Conservation (phyloP, 768 basidiomycete species). For the Multifurca ochricompacta region DNA sequence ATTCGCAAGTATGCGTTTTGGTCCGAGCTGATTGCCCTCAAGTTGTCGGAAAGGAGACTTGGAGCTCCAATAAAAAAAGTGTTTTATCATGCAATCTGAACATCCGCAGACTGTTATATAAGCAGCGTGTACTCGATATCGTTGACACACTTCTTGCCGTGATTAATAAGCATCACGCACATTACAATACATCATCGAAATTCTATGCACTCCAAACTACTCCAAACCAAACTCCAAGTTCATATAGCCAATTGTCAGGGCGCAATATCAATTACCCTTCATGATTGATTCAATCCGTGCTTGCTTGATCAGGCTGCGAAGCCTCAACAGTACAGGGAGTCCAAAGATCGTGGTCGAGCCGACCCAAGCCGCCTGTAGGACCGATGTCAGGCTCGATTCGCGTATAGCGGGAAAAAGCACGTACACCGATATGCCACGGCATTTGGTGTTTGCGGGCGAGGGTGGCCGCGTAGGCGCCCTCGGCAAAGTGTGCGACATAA, state of each 20-base stretch:
- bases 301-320: slow-evolving; percentile 52
- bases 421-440: slow-evolving; percentile 34
- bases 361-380: slow-evolving; percentile 45
- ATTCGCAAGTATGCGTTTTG: not conserved
- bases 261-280: slow-evolving; percentile 47
- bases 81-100: slow-evolving; percentile 2
- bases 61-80: not conserved
- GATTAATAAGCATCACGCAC: no score
- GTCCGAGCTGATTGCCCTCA: not conserved
- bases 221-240: no score
- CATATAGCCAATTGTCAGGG: no score
- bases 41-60: not conserved
- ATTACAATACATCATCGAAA: no score
- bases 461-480: slow-evolving; percentile 39
- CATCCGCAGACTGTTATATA: not conserved
- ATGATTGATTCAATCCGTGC: slow-evolving; percentile 74
- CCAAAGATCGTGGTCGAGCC: slow-evolving; percentile 45
- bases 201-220: no score
- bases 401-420: slow-evolving; percentile 21
- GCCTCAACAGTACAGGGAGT: slow-evolving; percentile 43
- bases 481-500: slow-evolving; percentile 35
- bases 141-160: no score
- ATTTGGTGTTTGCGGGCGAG: slow-evolving; percentile 48
- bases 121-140: no score
- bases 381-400: not conserved